Percentiles rank a stretch among this genome's conserved stretches.
phyloP scores from a whole-genome alignment of 208 protist genomes.

The Ichthyophonus hoferi region DNA sequence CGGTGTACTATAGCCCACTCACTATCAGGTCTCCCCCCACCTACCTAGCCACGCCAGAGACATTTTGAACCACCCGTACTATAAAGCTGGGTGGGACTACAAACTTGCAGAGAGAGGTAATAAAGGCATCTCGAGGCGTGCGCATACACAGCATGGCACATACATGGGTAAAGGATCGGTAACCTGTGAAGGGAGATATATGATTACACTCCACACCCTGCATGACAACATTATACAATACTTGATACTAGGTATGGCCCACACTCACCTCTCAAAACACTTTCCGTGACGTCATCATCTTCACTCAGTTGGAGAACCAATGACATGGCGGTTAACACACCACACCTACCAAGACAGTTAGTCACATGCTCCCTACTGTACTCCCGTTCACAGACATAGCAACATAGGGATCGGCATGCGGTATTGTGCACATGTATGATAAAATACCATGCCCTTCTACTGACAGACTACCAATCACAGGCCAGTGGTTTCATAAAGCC shows the following conservation, averaged over 20 bases:
- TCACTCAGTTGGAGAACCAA: not conserved
- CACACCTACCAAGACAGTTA: no score
- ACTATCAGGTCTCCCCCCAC: no score
- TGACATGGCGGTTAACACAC: not conserved
- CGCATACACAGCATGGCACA: slow-evolving; percentile 10
- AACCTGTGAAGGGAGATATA: not conserved
- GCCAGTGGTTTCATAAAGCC: no score
- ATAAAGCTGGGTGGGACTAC: not conserved
- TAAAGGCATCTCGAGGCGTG: slow-evolving; percentile 27
- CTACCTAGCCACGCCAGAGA: no score
- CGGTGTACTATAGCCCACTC: no score
- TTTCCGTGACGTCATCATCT: not conserved
- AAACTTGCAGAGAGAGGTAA: slow-evolving; percentile 10
- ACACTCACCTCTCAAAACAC: not conserved
- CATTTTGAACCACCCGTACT: no score
- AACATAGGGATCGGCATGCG: no score
- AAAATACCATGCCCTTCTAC: no score
- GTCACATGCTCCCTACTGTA: no score
- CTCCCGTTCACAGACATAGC: no score
- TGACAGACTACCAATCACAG: no score
- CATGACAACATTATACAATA: not conserved
- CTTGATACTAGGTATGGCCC: not conserved
- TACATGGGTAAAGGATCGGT: slow-evolving; percentile 10
- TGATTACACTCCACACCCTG: not conserved
- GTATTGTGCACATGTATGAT: no score